Percentiles rank a stretch among this genome's conserved stretches.
Conservation (phyloP, 495 filamentous ascomycete genomes). For the Neurospora hispaniola region DNA sequence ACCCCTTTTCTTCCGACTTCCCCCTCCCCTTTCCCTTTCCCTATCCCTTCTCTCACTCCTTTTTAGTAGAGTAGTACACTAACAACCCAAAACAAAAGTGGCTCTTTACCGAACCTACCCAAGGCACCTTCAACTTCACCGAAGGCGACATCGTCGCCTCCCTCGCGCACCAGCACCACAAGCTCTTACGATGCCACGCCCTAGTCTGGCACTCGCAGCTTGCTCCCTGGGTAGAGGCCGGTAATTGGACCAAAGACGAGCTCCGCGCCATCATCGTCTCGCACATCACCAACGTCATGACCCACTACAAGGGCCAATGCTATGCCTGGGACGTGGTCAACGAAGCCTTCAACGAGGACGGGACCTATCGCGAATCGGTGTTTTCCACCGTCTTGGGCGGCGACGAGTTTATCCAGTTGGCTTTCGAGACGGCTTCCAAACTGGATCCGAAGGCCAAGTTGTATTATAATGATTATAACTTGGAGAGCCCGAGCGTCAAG, state of each 20-base stretch:
- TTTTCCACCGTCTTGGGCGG: constrained; percentile 44
- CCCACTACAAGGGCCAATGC: constrained; percentile 43
- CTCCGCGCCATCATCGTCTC: constrained; percentile 35
- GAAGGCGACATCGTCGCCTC: constrained; percentile 37
- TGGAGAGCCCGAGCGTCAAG: constrained; percentile 19
- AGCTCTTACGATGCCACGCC: constrained; percentile 45
- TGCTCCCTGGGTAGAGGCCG: constrained; percentile 45
- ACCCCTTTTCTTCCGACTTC: too few species aligned
- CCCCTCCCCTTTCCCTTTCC: neutral
- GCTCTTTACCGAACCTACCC: constrained; percentile 36
- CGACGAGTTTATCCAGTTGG: constrained; percentile 44
- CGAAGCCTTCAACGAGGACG: constrained; percentile 56
- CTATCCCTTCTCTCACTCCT: too few species aligned
- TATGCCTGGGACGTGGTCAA: constrained; percentile 54
- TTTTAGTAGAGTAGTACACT: neutral
- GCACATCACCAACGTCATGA: constrained; percentile 41
- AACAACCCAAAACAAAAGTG: constrained; percentile 15
- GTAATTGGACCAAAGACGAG: constrained; percentile 42
- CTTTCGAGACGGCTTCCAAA: constrained; percentile 38
- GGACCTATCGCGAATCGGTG: constrained; percentile 39
- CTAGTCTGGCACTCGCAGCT: constrained; percentile 50
- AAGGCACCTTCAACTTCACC: constrained; percentile 37
- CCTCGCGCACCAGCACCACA: constrained; percentile 32
- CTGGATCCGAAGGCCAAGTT: constrained; percentile 48
- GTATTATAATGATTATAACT: constrained; percentile 61